Evolutionary conservation across 768 basidiomycete species (phyloP), one percentile per base, ranked within the genome.

Genomic region (Erythrobasidium yunnanense): DNA sequence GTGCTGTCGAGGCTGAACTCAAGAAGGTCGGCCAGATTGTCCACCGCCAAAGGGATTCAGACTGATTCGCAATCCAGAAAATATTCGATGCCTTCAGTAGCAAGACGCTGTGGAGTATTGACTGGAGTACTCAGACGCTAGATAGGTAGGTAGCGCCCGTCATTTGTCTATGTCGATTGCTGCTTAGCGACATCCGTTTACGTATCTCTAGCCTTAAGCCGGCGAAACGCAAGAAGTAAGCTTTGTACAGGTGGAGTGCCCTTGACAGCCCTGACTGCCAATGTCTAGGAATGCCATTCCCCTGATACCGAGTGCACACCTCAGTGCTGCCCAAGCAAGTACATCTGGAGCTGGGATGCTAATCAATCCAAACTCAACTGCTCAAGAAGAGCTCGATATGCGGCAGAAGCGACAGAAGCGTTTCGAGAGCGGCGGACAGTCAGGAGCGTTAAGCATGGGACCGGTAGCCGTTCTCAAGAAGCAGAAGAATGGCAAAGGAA

Each of bases 21-120:
- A 91, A 90, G 83, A 83, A 88, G 84, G 87, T 90, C 8, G 30
- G 38, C 13, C 2, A 2, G 38, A 33, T 25, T 49, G 11, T 5
- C 47, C 35, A 6, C 25, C 18, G 7, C 6, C 13, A 47, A 22
- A 22, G n/a, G 17, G 13, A 15, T 27, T 4, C 35, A 4, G n/a
- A 5, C 47, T 27, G 11, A 13, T 49, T 25, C 23, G 8, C 35
- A 17, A 60, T 32, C n/a, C n/a, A 60, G 60, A 29, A 38, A 82
- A 95, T 99, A 77, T 86, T 87, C 83, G 84, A 90, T 71, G 85
- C 90, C 77, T 93, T 89, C 78, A 81, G 84, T 68, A 81, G 84
- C 74, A 85, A 87, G 75, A 82, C 86, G 1, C 81, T 97, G 25
- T 87, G 88, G 83, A 87, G 88, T n/a, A 93, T 87, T 65, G 90